Evolutionary conservation across 2,329 filamentous ascomycete species (phyloP).

Genomic region (Ceratocystis lukuohia): DNA sequence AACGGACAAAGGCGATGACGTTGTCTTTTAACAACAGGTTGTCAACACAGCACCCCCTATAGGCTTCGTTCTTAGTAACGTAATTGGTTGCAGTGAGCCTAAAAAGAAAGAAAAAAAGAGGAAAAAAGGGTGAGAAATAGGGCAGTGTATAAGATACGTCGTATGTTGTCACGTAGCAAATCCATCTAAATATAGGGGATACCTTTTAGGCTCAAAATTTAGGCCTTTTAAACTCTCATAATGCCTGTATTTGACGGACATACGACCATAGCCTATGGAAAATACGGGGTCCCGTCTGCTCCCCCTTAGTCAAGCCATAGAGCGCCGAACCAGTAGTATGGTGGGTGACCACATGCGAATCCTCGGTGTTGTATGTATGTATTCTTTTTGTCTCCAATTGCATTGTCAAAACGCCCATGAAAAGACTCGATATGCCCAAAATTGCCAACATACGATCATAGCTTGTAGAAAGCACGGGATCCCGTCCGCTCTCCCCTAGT

Average conservation of each 20-base stretch:
- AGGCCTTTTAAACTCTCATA: too few species aligned
- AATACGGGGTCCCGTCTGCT: too few species aligned
- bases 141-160: too few species aligned
- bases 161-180: too few species aligned
- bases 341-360: not conserved
- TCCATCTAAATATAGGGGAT: too few species aligned
- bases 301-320: not conserved
- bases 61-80: too few species aligned
- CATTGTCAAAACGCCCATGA: too few species aligned
- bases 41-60: not conserved
- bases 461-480: not conserved
- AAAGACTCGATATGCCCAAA: too few species aligned
- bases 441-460: not conserved
- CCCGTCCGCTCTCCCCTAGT: not conserved
- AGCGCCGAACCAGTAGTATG: not conserved
- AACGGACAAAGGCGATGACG: constrained; percentile 3
- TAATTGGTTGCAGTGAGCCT: constrained; percentile 21
- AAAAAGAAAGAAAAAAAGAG: constrained; percentile 13
- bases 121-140: not conserved
- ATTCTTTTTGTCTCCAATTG: too few species aligned
- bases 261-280: not conserved
- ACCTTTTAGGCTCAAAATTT: too few species aligned
- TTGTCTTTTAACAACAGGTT: not conserved
- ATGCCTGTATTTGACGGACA: not conserved
- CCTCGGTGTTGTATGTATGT: too few species aligned